phyloP scores from a whole-genome alignment of 306 rosid genomes.

The Vigna mungo region DNA sequence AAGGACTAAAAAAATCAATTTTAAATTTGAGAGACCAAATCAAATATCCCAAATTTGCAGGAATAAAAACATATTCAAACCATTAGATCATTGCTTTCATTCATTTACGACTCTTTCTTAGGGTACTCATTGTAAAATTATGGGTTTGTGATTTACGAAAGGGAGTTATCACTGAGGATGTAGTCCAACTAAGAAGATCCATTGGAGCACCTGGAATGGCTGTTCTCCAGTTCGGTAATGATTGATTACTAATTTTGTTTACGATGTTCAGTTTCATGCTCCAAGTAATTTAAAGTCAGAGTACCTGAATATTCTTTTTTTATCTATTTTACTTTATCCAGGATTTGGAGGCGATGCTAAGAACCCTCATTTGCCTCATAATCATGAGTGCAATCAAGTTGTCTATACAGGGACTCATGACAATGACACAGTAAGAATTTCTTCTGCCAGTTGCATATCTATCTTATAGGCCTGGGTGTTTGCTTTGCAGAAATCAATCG shows the following conservation, averaged over 20 bases:
- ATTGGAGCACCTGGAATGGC: conserved; percentile 99
- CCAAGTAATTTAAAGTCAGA: conserved; percentile 21
- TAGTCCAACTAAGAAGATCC: conserved; percentile 81
- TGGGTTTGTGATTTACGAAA: conserved; percentile 46
- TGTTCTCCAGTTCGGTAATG: conserved; percentile 91
- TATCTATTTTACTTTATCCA: conserved; percentile 40
- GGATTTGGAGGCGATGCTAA: conserved; percentile 83
- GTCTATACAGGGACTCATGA: conserved; percentile 98
- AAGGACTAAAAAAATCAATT: too few species aligned
- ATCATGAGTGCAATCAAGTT: conserved; percentile 92
- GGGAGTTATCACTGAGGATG: conserved; percentile 98
- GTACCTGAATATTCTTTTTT: conserved; percentile 20
- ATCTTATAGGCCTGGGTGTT: conserved; percentile 19
- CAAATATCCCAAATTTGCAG: too few species aligned
- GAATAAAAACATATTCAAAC: too few species aligned
- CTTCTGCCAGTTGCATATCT: conserved; percentile 35
- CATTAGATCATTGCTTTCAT: not conserved
- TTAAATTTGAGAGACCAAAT: too few species aligned
- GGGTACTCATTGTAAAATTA: conserved; percentile 1
- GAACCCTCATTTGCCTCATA: conserved; percentile 93
- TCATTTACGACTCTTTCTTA: not conserved
- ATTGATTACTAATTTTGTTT: conserved; percentile 37
- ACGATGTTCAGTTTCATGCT: conserved; percentile 23
- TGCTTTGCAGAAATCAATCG: conserved; percentile 24
- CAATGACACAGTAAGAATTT: conserved; percentile 82